phyloP scores from a whole-genome alignment of 192 early-diverging fungal genomes.

The Phycomyces nitens region DNA sequence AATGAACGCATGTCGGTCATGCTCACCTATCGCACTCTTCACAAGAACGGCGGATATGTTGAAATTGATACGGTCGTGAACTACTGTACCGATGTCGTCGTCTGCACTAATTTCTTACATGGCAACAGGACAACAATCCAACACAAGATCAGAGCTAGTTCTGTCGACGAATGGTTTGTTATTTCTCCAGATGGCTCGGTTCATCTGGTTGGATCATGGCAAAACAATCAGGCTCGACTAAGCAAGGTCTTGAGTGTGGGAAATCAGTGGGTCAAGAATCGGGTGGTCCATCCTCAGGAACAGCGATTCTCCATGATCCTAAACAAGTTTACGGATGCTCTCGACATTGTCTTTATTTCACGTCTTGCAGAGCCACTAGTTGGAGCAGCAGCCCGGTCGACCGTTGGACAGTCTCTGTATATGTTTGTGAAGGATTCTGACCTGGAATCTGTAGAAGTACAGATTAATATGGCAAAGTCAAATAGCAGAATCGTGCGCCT shows the following conservation, averaged over 20 bases:
- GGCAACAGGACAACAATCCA: slow-evolving; percentile 9
- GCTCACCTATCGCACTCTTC: slow-evolving; percentile 31
- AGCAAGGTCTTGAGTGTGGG: neutral
- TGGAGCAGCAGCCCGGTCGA: neutral
- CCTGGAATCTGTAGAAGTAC: neutral
- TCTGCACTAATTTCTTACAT: slow-evolving; percentile 8
- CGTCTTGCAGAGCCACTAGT: neutral
- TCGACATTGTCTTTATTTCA: slow-evolving; percentile 8
- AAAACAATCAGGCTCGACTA: slow-evolving; percentile 1
- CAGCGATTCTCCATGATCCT: slow-evolving; percentile 20
- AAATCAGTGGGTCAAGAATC: neutral
- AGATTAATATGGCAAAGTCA: slow-evolving; percentile 12
- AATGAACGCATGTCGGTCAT: slow-evolving; percentile 41
- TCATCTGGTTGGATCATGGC: slow-evolving; percentile 3
- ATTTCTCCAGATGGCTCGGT: slow-evolving; percentile 3
- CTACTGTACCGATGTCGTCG: slow-evolving; percentile 26
- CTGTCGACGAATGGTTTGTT: slow-evolving; percentile 11
- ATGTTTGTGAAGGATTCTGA: slow-evolving; percentile 9
- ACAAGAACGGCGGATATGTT: slow-evolving; percentile 34
- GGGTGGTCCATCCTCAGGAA: slow-evolving; percentile 3
- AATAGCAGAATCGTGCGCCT: slow-evolving; percentile 9
- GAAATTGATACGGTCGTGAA: slow-evolving; percentile 22
- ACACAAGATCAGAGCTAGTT: slow-evolving; percentile 17
- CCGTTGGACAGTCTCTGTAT: slow-evolving; percentile 9
- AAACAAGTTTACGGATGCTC: slow-evolving; percentile 12